Evolutionary conservation across 306 rosid species (phyloP), one percentile per base, ranked within the genome.

Genomic region (Acacia melanoxylon): DNA sequence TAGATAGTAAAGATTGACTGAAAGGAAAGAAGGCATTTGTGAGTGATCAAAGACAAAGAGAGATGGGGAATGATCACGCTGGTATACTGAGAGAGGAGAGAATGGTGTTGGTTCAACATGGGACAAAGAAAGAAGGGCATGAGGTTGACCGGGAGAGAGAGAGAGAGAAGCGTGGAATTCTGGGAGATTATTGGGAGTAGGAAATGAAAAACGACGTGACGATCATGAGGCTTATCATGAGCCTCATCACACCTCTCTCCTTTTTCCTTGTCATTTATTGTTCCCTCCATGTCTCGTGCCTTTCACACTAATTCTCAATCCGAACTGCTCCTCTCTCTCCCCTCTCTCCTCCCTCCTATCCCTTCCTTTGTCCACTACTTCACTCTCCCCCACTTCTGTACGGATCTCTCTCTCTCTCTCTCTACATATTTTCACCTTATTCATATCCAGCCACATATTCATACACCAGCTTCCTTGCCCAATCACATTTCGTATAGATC

Each of bases 221-320:
- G 96, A 89, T 90, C 77, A 95, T 95, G 97, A 95, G 95, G 89
- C 79, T 88, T 90, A 94, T 94, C 90, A 93, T 94, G 87, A 91
- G 90, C 89, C 91, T 91, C 91, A 89, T 91, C 89, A 88, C 85
- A 68, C 83, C 76, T 71, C 69, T 78, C 69, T 73, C 69, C 83
- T 85, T 82, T 62, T 76, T 71, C 76, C 27, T 76, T 73, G 81
- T 81, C 90, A 86, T 89, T 89, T 86, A 89, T 84, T 91, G 78
- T 86, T 83, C 74, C 77, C 86, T 59, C 86, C 85, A 78, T 52
- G 98, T 91, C 89, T 65, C 67, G 93, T 93, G 92, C 92, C 93
- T 93, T 89, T 89, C 97, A 89, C 87, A 83, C 94, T 86, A 89
- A 87, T 91, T 91, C 97, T 91, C 86, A 93, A 93, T 93, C 94